Base-by-base conservation (phyloP, 163 green algal genomes). In the Volvox carteri region DNA sequence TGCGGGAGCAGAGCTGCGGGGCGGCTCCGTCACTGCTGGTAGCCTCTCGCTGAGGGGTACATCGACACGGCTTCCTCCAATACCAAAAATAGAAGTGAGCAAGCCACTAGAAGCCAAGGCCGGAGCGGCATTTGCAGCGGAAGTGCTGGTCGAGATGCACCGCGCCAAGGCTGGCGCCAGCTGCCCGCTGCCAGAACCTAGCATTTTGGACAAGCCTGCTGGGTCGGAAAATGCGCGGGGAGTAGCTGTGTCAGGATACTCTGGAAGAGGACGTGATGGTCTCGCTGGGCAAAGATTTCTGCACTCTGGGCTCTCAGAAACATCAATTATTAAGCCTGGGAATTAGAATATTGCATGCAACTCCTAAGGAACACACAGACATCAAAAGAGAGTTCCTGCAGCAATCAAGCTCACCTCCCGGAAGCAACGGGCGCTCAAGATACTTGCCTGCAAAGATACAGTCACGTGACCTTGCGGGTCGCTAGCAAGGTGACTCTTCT, bases 1-100 rank as follows among this genome's bases (percentile, higher is more conserved):
- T 33, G 78, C 78, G 56, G 91, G 88, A 23, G 86, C 33, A 12
- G 78, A 60, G 4, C 73, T 56, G 19, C 41, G 25, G 72, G 56
- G 28, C 37, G 93, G 91, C 30, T 93, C 67, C 39, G 90, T 68
- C 42, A 96, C 91, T 41, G 92, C 90, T 8, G 93, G 90, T 72
- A 98, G 90, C 11, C 91, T 87, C 75, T 97, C 95, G 48, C 90
- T 95, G 28, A 98, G 90, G 1, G 96, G 96, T 6, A 89, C 81
- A 19, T 81, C 81, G 14, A 96, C 62, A 33, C 95, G 90, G 6
- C 52, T 78, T 52, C 68, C 75, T 41, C 87, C 83, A 23, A 91
- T 88, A 14, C 94, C 93, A 44, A 96, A 94, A 9, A 96, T 68
- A 28, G 84, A 80, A 6, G 70, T 58, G 8, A 90, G 42, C 25